Evolutionary conservation across 2,329 filamentous ascomycete species (phyloP).

Genomic region (Daldinia sp.): DNA sequence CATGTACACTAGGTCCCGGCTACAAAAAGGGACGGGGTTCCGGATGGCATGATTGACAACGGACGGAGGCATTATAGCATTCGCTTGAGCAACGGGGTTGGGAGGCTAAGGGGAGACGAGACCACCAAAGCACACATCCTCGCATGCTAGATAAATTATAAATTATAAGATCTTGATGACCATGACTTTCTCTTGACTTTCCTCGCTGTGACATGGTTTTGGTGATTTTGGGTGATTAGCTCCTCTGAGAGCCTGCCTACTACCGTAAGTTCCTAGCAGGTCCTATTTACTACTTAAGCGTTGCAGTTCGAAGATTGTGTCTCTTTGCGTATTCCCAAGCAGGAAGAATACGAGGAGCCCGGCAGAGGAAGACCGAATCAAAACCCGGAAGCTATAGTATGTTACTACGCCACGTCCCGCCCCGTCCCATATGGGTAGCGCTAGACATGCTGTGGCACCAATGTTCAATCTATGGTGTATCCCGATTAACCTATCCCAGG

Average conservation of each 20-base stretch:
- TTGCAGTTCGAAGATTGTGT: too few species aligned
- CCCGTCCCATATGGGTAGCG: not conserved
- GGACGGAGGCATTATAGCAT: constrained; percentile 11
- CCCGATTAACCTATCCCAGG: not conserved
- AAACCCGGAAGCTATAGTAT: not conserved
- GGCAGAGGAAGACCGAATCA: not conserved
- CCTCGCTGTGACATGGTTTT: not conserved
- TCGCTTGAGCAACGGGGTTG: constrained; percentile 13
- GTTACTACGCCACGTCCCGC: not conserved
- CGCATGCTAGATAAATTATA: constrained; percentile 4
- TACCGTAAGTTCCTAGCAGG: too few species aligned
- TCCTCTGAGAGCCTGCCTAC: not conserved
- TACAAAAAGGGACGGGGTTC: constrained; percentile 20
- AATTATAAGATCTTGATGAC: constrained; percentile 17
- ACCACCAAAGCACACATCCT: constrained; percentile 7
- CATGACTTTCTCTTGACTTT: not conserved
- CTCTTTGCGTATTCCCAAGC: too few species aligned
- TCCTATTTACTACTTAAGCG: too few species aligned
- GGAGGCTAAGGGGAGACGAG: constrained; percentile 10
- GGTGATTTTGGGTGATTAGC: not conserved
- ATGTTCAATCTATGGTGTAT: not conserved
- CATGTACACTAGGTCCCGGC: constrained; percentile 29
- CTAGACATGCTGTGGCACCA: not conserved
- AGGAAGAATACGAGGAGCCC: not conserved
- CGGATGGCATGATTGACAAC: constrained; percentile 17